Base-by-base conservation (phyloP, 2,329 filamentous ascomycete genomes). In the Seiridium cupressi region DNA sequence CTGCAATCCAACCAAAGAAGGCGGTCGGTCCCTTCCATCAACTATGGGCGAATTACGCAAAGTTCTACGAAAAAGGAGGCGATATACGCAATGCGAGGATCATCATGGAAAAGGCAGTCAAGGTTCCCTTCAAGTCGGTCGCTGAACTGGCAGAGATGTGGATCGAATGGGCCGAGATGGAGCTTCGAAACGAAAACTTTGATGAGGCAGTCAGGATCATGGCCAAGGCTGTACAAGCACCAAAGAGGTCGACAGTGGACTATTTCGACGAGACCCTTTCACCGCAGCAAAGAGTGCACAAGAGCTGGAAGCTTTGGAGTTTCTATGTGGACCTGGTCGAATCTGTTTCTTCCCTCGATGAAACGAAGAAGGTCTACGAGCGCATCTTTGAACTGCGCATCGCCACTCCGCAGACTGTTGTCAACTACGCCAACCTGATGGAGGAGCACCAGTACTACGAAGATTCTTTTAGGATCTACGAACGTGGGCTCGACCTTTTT, bases 151-250 rank as follows among this genome's bases (percentile, higher is more conserved):
- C 95, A 26, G 95, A 99, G 70, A 96, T 95, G 84, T 99, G 95
- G 95, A 96, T 96, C 64, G 93, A 97, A 76, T 99, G 95, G 94
- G 94, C 96, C 1, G 94, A 99, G 76, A 92, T 99, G 90, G 95
- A 99, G 74, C 82, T 99, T 54, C 90, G 95, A 54, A 93, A 93
- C 69, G 93, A 98, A 70, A 96, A 98, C 71, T 97, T 98, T 65
- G 93, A 98, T 72, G 90, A 91, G 69, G 95, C 96, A 3, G 89
- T 97, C 63, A 89, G 90, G 62, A 94, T 99, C 72, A 97, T 99
- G 93, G 91, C 92, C 46, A 98, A 97, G 75, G 95, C 95, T 18
- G 94, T 95, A 4, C 93, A 97, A 74, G 92, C 95, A n/a, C 93
- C 95, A 0, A 98, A 98, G 76, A 83, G 92, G 65, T 97, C 94